Conservation (phyloP, 2,329 filamentous ascomycete species). For the Simplicillium aogashimaense region DNA sequence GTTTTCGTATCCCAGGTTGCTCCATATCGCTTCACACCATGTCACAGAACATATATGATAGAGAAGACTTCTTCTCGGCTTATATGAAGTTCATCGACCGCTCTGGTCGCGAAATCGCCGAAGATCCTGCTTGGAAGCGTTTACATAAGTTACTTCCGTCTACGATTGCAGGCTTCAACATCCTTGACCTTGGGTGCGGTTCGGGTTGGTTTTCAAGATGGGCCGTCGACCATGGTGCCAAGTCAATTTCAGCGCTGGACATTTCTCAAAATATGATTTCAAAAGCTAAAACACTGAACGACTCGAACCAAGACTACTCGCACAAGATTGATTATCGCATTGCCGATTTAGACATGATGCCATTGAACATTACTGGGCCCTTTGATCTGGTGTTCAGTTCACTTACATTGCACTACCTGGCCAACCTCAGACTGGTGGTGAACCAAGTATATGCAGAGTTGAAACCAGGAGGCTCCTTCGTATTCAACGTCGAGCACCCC, state of each 20-base stretch:
- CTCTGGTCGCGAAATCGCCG: slow-evolving; percentile 26
- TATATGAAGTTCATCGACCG: slow-evolving; percentile 28
- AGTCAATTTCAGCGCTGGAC: slow-evolving; percentile 25
- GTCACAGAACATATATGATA: slow-evolving; percentile 32
- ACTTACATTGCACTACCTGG: slow-evolving; percentile 29
- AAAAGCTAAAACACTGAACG: slow-evolving; percentile 19
- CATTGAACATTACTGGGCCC: slow-evolving; percentile 1
- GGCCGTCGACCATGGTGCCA: slow-evolving; percentile 25
- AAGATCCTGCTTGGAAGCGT: slow-evolving; percentile 32
- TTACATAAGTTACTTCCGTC: slow-evolving; percentile 26
- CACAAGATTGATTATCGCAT: slow-evolving; percentile 18
- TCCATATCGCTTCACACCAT: slow-evolving; percentile 7
- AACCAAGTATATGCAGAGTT: slow-evolving; percentile 19
- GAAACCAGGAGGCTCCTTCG: slow-evolving; percentile 22
- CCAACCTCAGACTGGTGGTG: slow-evolving; percentile 20
- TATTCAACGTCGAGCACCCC: slow-evolving; percentile 38
- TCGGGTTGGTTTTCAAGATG: slow-evolving; percentile 36
- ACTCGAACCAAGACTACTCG: slow-evolving; percentile 6
- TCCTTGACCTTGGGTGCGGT: slow-evolving; percentile 36
- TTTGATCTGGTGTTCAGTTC: slow-evolving; percentile 30
- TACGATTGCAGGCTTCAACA: slow-evolving; percentile 14
- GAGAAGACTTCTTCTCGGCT: slow-evolving; percentile 28
- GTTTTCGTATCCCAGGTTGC: too few species aligned
- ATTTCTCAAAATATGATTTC: slow-evolving; percentile 32
- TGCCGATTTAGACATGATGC: slow-evolving; percentile 22